Conservation (phyloP, 495 filamentous ascomycete species). For the Jackrogersella minutella region DNA sequence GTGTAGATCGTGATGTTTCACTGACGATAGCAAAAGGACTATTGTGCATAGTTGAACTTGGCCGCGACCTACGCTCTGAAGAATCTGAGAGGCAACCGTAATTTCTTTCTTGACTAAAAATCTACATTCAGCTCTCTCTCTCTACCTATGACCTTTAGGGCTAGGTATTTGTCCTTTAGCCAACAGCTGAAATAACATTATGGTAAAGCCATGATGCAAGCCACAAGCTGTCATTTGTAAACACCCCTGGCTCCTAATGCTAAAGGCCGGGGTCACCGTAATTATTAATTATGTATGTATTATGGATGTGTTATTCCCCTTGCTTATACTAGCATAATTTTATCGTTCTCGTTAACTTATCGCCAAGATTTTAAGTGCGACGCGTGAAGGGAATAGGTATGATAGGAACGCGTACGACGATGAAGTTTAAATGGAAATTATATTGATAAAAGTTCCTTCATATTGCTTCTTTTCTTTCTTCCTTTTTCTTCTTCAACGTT, state of each 20-base stretch:
- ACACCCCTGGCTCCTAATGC: slow-evolving; percentile 5
- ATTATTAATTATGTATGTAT: slow-evolving; percentile 15
- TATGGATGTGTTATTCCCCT: background rate
- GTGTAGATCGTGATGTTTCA: slow-evolving; percentile 36
- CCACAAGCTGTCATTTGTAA: slow-evolving; percentile 27
- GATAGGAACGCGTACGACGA: slow-evolving; percentile 8
- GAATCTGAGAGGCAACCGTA: background rate
- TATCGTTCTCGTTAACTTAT: background rate
- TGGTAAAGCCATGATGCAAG: slow-evolving; percentile 33
- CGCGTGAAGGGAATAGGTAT: slow-evolving; percentile 20
- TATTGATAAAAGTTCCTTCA: background rate
- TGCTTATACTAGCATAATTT: slow-evolving; percentile 4
- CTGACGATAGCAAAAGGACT: background rate
- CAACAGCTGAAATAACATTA: slow-evolving; percentile 8
- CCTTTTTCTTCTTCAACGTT: too few species aligned
- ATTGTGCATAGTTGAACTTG: too few species aligned
- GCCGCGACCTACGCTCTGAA: background rate
- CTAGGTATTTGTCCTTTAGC: background rate
- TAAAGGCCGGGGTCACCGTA: slow-evolving; percentile 28
- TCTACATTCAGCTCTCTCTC: background rate
- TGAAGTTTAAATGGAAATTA: slow-evolving; percentile 4
- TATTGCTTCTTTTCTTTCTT: slow-evolving; percentile 1
- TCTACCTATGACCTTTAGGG: background rate
- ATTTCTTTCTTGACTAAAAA: too few species aligned
- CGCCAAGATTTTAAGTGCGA: slow-evolving; percentile 9